A percentile compares a stretch with the other conserved stretches of the same genome.
Evolutionary conservation across 306 rosid genomes (phyloP).

Genomic region (Datisca glomerata): DNA sequence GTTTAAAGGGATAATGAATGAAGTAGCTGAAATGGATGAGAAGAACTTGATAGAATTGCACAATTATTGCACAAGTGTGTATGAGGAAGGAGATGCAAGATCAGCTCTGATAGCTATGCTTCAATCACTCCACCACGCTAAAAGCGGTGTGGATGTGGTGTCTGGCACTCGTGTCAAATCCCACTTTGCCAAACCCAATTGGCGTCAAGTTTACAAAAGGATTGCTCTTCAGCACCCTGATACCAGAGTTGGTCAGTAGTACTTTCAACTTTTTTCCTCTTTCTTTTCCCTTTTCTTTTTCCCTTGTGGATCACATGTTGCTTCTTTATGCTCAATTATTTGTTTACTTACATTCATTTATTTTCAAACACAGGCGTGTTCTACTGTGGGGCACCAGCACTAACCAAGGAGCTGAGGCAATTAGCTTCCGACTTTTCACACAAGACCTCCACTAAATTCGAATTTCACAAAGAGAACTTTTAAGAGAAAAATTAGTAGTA

Average conservation of each 20-base stretch:
- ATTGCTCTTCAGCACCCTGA: conserved; percentile 39
- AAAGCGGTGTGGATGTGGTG: conserved; percentile 46
- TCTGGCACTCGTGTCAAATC: conserved; percentile 48
- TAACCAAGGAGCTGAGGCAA: conserved; percentile 26
- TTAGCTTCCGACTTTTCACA: conserved; percentile 36
- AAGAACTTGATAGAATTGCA: conserved; percentile 33
- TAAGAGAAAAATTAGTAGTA: no score
- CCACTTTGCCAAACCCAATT: conserved; percentile 46
- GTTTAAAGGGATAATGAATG: conserved; percentile 47
- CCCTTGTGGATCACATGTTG: no score
- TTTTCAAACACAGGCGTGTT: conserved; percentile 26
- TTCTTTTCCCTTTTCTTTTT: neutral
- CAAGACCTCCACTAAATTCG: conserved; percentile 40
- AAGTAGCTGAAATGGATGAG: conserved; percentile 46
- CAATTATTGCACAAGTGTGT: conserved; percentile 53
- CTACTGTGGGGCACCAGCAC: conserved; percentile 44
- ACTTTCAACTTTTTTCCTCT: neutral
- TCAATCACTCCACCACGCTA: conserved; percentile 43
- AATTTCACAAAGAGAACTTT: conserved; percentile 46
- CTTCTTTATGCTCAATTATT: neutral
- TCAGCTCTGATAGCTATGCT: conserved; percentile 52
- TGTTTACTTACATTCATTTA: no score
- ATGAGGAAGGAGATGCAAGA: conserved; percentile 55
- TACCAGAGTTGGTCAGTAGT: conserved; percentile 25
- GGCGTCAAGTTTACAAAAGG: conserved; percentile 42